phyloP scores from a whole-genome alignment of 495 filamentous ascomycete species.

The Neurospora tetraspora region DNA sequence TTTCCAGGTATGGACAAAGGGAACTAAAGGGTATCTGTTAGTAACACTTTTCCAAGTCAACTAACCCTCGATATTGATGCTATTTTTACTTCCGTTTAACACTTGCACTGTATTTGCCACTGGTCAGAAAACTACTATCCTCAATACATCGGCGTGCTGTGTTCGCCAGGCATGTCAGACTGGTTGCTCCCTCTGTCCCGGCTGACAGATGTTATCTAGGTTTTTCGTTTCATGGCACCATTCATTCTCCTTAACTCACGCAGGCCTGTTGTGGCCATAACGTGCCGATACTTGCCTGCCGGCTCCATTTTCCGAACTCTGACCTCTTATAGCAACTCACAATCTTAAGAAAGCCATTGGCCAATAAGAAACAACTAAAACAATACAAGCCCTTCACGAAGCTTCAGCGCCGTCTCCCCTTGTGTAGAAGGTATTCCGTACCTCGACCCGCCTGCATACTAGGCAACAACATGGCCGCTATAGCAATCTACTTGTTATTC shows the following conservation, averaged over 20 bases:
- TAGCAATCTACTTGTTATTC: background rate
- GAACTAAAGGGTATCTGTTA: background rate
- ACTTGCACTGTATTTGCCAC: background rate
- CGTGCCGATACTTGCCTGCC: background rate
- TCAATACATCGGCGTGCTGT: background rate
- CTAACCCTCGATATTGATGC: background rate
- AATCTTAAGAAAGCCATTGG: background rate
- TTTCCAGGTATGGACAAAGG: background rate
- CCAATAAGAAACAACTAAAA: background rate
- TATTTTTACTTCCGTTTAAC: background rate
- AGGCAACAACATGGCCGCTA: background rate
- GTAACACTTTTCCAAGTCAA: background rate
- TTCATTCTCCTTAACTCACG: background rate
- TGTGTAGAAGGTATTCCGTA: background rate
- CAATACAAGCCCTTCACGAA: background rate
- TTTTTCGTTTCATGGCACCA: background rate
- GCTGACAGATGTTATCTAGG: background rate
- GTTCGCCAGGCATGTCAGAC: background rate
- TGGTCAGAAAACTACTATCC: background rate
- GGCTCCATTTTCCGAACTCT: background rate
- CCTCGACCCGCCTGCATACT: background rate
- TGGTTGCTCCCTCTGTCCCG: background rate
- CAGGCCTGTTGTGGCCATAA: background rate
- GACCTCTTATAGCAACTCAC: background rate
- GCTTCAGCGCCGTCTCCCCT: background rate